phyloP scores from a whole-genome alignment of 345 rosid species.

The Punica granatum region DNA sequence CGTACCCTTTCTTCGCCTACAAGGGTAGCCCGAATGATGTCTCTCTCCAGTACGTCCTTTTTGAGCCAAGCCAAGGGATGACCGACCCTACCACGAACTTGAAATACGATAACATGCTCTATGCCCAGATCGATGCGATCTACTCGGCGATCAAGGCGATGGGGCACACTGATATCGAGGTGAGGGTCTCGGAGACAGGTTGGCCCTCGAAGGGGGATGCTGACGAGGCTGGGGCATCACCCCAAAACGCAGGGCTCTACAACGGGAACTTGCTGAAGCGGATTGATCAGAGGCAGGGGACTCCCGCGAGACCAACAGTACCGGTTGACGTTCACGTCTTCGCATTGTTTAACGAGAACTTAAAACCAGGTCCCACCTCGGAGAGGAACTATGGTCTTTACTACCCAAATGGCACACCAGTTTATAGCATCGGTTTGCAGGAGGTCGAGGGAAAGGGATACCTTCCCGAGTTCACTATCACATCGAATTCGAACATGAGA shows the following conservation, averaged over 20 bases:
- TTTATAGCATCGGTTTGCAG: slow-evolving; percentile 60
- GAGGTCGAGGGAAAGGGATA: slow-evolving; percentile 22
- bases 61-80: slow-evolving; percentile 62
- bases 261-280: slow-evolving; percentile 55
- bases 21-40: slow-evolving; percentile 48
- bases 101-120: slow-evolving; percentile 80
- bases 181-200: slow-evolving; percentile 82
- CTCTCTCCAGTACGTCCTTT: slow-evolving; percentile 56
- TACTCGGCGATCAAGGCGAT: slow-evolving; percentile 62
- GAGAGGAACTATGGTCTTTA: slow-evolving; percentile 85
- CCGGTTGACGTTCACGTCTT: slow-evolving; percentile 60
- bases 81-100: slow-evolving; percentile 53
- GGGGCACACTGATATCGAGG: slow-evolving; percentile 69
- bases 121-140: slow-evolving; percentile 81
- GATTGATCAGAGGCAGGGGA: slow-evolving; percentile 44
- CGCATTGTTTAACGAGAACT: slow-evolving; percentile 81
- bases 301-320: slow-evolving; percentile 68
- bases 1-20: slow-evolving; percentile 80
- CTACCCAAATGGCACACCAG: slow-evolving; percentile 71
- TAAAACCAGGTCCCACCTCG: slow-evolving; percentile 71
- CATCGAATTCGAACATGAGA: slow-evolving; percentile 15
- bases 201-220: slow-evolving; percentile 91
- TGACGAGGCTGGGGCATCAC: slow-evolving; percentile 63
- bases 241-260: slow-evolving; percentile 62
- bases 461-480: slow-evolving; percentile 38